Evolutionary conservation across 2,329 filamentous ascomycete species (phyloP), one percentile per base, ranked within the genome.

Genomic region (Scedosporium dehoogii): DNA sequence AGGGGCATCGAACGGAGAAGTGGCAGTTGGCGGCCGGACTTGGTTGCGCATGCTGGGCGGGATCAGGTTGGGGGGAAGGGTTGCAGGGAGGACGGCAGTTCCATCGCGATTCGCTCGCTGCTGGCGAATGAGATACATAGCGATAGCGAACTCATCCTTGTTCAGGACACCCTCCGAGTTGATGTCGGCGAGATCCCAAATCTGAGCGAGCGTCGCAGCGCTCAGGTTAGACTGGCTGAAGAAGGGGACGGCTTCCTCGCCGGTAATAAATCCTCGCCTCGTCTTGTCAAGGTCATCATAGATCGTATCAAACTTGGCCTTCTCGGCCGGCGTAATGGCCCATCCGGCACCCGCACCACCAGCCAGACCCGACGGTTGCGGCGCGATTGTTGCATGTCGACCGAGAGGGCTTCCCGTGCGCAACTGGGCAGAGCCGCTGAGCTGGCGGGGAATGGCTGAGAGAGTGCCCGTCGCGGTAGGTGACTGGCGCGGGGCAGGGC

Each of bases 171-270:
- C 94, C 68, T 92, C 89, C 6, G 91, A 94, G 70, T 91, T 91
- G 74, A 97, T 91, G 74, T 99, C 94, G 14, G 94, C 89, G 33
- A 99, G 84, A 73, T 99, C 94, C 94, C 94, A 99, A 66, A 99
- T 96, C 69, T 96, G 90, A 33, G 94, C 94, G 61, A 99, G 79
- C 9, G 85, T 85, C 69, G 97, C 93, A 71, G 97, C 93, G 0
- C 91, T 85, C 14, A 99, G 81, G 63, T 90, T 89, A 0, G 93
- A 96, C 73, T 96, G 92, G 72, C 90, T 93, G 73, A 99, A 91
- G 76, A 97, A 99, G 7, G 86, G 83, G 7, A 97, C 94, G 2
- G 93, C 94, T 74, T 97, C 92, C 69, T 97, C 93, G 66, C 94
- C 94, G 38, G 88, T 96, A 67, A 99, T 93, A 68, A 85, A 90